These are phyloP conservation scores for Imleria badia DNA, from an alignment of 768 basidiomycete species.

Conservation along the genomic window DNA sequence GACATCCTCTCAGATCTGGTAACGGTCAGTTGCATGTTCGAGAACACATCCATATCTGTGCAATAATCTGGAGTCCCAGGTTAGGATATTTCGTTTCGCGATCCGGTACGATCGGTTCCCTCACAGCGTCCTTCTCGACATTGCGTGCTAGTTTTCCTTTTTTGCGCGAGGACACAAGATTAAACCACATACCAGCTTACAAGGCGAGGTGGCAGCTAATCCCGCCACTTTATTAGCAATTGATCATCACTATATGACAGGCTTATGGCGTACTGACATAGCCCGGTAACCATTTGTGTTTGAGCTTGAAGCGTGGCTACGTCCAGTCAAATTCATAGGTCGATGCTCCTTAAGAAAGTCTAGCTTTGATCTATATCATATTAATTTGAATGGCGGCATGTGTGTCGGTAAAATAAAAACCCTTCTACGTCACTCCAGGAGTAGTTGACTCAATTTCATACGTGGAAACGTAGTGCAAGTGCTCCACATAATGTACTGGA, in stretches of 20 bases:
- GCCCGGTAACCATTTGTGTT: no score
- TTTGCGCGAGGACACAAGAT: not conserved
- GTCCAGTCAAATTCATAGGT: not conserved
- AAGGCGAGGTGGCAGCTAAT: no score
- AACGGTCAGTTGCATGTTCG: not conserved
- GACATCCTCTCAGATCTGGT: not conserved
- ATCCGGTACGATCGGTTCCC: not conserved
- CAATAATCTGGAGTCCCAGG: not conserved
- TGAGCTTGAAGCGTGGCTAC: not conserved
- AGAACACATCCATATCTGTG: not conserved
- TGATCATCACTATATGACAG: no score
- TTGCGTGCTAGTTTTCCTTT: not conserved
- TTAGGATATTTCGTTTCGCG: not conserved
- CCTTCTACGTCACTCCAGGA: no score
- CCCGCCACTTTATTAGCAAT: no score
- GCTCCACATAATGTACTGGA: no score
- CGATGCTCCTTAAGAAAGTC: not conserved
- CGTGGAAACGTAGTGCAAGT: not conserved
- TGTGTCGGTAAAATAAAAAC: no score
- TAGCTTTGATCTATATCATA: no score
- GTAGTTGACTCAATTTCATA: no score
- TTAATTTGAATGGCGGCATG: no score
- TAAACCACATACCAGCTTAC: no score
- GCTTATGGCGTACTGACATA: no score
- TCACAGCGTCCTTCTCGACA: not conserved